phyloP scores from a whole-genome alignment of 1,284 basidiomycete genomes.

The Papiliotrema laurentii region DNA sequence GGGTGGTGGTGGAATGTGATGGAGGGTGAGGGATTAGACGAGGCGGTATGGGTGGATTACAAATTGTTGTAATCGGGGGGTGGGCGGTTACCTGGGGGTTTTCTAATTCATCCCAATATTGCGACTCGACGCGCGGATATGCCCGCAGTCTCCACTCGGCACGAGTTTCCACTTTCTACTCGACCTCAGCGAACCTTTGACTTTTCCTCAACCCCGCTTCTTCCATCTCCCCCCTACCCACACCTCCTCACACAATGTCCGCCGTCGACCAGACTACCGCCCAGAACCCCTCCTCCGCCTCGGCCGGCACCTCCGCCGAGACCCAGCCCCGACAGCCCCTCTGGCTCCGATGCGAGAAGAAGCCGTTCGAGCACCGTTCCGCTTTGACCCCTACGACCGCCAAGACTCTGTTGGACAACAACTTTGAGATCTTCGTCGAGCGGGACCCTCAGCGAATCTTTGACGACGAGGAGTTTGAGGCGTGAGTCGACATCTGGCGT shows the following conservation, averaged over 20 bases:
- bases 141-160: too few species aligned
- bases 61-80: too few species aligned
- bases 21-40: too few species aligned
- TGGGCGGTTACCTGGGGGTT: too few species aligned
- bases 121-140: too few species aligned
- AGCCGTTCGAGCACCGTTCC: conserved; percentile 86
- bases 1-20: too few species aligned
- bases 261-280: conserved; percentile 2
- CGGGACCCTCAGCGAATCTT: conserved; percentile 94
- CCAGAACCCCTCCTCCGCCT: conserved; percentile 16
- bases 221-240: neutral
- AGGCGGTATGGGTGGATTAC: too few species aligned
- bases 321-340: conserved; percentile 49
- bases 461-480: conserved; percentile 86
- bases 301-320: conserved; percentile 38
- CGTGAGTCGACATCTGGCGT: conserved; percentile 56
- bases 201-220: conserved; percentile 1
- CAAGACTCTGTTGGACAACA: conserved; percentile 82
- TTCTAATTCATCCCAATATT: too few species aligned
- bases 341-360: conserved; percentile 94
- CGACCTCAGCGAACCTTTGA: neutral
- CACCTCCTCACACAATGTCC: neutral
- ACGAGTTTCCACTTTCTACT: neutral
- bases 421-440: conserved; percentile 90
- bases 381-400: conserved; percentile 92